phyloP scores from a whole-genome alignment of 768 basidiomycete genomes.

The Mycena belliarum region DNA sequence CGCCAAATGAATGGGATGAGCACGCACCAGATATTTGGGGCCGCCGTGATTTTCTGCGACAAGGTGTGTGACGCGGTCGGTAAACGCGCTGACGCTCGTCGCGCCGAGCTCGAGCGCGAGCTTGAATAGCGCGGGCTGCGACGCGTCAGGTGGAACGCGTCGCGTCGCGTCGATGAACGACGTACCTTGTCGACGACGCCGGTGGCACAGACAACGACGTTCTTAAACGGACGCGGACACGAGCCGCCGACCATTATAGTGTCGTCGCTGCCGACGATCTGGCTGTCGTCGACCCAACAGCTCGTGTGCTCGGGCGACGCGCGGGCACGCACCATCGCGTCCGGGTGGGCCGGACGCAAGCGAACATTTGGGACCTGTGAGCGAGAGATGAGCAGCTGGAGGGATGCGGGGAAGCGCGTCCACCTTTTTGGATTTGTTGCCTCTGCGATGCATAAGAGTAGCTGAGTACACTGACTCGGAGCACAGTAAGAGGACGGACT shows the following conservation, averaged over 20 bases:
- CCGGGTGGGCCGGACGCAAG: conserved; percentile 62
- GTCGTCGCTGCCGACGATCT: conserved; percentile 44
- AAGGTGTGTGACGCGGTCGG: conserved; percentile 85
- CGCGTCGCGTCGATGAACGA: conserved; percentile 29
- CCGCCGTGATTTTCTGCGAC: conserved; percentile 80
- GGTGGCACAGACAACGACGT: conserved; percentile 70
- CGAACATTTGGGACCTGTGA: conserved; percentile 80
- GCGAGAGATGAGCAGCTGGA: background rate
- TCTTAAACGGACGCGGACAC: conserved; percentile 69
- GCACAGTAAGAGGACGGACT: too few species aligned
- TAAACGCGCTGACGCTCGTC: conserved; percentile 65
- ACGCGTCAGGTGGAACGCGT: background rate
- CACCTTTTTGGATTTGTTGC: conserved; percentile 71
- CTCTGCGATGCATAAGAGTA: conserved; percentile 39
- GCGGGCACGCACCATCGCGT: conserved; percentile 31
- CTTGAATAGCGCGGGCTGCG: conserved; percentile 68
- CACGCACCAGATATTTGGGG: conserved; percentile 74
- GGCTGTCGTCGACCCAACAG: conserved; percentile 51
- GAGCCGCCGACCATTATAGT: conserved; percentile 40
- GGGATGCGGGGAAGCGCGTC: background rate
- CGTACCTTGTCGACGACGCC: conserved; percentile 73
- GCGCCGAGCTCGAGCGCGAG: conserved; percentile 85
- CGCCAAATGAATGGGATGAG: background rate
- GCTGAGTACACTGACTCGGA: too few species aligned
- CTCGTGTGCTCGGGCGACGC: conserved; percentile 31